A percentile compares a stretch with the other conserved stretches of the same genome.
Conservation (phyloP, 2,329 filamentous ascomycete genomes). For the Aspergillus transmontanensis region DNA sequence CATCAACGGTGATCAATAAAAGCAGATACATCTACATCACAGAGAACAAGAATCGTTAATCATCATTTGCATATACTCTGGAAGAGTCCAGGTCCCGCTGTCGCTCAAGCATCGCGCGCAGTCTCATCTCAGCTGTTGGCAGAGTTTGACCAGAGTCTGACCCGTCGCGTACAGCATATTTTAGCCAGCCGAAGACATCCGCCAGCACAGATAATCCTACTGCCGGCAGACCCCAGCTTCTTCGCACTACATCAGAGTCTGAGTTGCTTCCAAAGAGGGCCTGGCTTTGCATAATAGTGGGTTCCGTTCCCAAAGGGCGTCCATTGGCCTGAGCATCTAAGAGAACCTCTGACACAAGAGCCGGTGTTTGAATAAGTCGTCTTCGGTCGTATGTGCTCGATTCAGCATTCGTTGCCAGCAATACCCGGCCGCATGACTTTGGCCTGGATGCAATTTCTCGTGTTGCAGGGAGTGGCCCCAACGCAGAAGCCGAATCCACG, state of each 20-base stretch:
- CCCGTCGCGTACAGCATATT: slow-evolving; percentile 25
- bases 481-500: background rate
- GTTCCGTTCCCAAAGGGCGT: background rate
- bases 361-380: slow-evolving; percentile 36
- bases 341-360: slow-evolving; percentile 43
- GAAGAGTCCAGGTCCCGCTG: slow-evolving; percentile 10
- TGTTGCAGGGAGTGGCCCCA: slow-evolving; percentile 18
- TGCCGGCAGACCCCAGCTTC: background rate
- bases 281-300: background rate
- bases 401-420: slow-evolving; percentile 29
- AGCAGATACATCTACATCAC: background rate
- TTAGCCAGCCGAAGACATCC: slow-evolving; percentile 40
- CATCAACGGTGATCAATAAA: background rate
- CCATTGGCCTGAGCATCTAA: slow-evolving; percentile 39
- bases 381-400: slow-evolving; percentile 12
- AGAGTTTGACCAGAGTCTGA: background rate
- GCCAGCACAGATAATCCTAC: slow-evolving; percentile 20
- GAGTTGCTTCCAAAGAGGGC: background rate
- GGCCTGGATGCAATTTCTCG: slow-evolving; percentile 33
- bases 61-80: background rate
- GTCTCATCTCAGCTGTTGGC: slow-evolving; percentile 37
- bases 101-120: slow-evolving; percentile 40
- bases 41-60: background rate
- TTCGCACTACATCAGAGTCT: background rate
- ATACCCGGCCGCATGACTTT: slow-evolving; percentile 29